A percentile compares a stretch with the other conserved stretches of the same genome.
Evolutionary conservation across 441 rosid species (phyloP).

Genomic region (Jatropha multifida): DNA sequence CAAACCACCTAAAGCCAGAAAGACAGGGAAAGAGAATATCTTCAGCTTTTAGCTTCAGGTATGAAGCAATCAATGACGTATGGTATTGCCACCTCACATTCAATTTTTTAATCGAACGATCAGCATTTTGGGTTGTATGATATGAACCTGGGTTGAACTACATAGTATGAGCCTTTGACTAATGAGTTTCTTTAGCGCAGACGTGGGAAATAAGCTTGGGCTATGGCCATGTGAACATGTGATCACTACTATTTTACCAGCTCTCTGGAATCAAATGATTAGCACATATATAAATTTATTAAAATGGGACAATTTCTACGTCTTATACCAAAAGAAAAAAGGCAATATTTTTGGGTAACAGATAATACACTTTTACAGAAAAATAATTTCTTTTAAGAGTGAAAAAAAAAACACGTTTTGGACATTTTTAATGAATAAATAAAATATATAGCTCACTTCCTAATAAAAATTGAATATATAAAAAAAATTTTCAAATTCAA

Average conservation of each 20-base stretch:
- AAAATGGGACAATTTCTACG: no score
- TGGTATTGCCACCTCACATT: background rate
- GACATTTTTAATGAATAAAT: no score
- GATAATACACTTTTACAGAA: no score
- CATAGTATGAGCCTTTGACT: background rate
- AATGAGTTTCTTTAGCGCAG: background rate
- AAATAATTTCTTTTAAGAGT: no score
- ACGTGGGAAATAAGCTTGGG: background rate
- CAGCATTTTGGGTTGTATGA: background rate
- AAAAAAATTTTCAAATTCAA: no score
- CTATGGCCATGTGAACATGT: background rate
- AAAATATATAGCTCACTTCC: no score
- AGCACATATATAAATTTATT: background rate
- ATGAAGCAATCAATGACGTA: background rate
- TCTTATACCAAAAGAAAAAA: no score
- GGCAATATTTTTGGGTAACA: no score
- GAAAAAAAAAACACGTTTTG: no score
- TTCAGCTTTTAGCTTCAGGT: background rate
- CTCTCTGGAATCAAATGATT: background rate
- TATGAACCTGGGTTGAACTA: background rate
- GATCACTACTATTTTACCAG: no score
- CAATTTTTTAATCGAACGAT: background rate
- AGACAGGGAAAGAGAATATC: background rate
- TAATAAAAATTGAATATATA: no score
- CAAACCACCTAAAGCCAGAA: background rate